Evolutionary conservation across 2,329 filamentous ascomycete species (phyloP).

Genomic region (Monilinia laxa): DNA sequence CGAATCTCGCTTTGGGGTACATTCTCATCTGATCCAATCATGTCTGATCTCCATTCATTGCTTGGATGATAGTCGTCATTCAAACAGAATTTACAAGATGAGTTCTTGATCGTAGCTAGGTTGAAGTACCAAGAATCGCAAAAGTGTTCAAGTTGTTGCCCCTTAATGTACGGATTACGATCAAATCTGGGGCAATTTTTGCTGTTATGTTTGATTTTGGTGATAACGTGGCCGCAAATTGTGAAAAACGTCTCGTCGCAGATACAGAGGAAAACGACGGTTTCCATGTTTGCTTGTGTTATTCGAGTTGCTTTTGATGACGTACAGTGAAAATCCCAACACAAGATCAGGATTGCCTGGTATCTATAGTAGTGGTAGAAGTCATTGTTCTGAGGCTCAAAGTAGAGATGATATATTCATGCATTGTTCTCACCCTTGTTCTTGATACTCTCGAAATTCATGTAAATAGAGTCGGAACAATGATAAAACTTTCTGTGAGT

Average conservation of each 20-base stretch:
- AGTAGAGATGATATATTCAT: neutral
- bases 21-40: neutral
- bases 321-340: too few relatives aligned
- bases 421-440: neutral
- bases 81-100: neutral
- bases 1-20: neutral
- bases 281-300: neutral
- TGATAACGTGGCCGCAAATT: neutral
- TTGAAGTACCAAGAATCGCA: neutral
- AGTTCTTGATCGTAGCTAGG: neutral
- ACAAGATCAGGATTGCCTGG: too few relatives aligned
- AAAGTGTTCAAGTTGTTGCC: neutral
- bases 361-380: neutral
- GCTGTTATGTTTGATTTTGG: neutral
- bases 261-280: neutral
- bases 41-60: neutral
- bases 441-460: neutral
- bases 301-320: too few relatives aligned
- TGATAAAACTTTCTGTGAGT: neutral
- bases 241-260: neutral
- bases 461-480: neutral
- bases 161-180: neutral
- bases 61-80: neutral
- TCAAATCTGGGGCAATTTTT: neutral
- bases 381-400: neutral